phyloP scores from a whole-genome alignment of 805 yeast species.

The Teunomyces stri region DNA sequence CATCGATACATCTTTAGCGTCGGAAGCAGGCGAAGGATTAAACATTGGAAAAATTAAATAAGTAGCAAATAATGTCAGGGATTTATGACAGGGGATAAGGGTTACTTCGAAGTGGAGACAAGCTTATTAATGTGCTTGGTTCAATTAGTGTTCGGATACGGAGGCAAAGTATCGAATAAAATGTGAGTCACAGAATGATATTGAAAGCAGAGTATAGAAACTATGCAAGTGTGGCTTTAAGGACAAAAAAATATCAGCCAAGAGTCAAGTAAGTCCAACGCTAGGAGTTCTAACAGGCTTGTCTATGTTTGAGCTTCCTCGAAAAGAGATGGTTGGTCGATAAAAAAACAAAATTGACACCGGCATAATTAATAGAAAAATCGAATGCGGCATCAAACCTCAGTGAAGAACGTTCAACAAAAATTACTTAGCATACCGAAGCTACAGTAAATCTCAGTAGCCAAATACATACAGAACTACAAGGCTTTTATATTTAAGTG shows the following conservation, averaged over 20 bases:
- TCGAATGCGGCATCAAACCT: not conserved
- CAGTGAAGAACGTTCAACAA: not conserved
- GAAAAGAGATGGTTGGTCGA: slow-evolving; percentile 1
- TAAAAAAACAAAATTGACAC: slow-evolving; percentile 1
- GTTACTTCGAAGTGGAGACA: not conserved
- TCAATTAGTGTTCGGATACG: not conserved
- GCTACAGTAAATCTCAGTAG: not conserved
- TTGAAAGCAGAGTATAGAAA: not conserved
- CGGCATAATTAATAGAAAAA: not conserved
- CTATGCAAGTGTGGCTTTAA: not conserved
- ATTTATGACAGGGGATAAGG: not conserved
- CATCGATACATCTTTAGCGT: slow-evolving; percentile 31
- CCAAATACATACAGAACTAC: not conserved
- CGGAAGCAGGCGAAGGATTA: not conserved
- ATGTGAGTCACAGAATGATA: not conserved
- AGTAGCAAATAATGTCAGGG: not conserved
- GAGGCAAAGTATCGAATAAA: not conserved
- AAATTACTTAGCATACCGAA: not conserved
- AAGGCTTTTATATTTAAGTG: not conserved
- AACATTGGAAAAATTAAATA: not conserved
- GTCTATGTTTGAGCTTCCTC: not conserved
- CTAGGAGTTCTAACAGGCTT: not conserved
- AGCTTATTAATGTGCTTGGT: not conserved
- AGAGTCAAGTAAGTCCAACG: not conserved
- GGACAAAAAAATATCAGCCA: not conserved